A percentile compares a stretch with the other conserved stretches of the same genome.
These are phyloP conservation scores for Penicillium frequentans DNA, from an alignment of 2,329 filamentous ascomycete genomes.

Conservation along the genomic window DNA sequence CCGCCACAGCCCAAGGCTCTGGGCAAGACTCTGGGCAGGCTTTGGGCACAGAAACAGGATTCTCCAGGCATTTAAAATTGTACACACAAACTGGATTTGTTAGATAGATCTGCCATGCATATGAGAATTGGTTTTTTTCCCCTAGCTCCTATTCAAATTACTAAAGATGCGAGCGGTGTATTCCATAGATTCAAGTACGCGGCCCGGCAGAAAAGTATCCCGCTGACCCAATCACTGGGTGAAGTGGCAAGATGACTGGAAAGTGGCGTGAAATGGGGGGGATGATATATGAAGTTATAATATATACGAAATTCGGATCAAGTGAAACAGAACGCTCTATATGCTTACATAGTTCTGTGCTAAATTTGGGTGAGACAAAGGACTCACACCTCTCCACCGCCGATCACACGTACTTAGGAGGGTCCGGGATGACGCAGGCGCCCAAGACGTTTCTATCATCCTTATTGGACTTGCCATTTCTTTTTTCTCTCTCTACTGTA, in stretches of 20 bases:
- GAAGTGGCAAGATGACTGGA: neutral
- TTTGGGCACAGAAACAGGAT: neutral
- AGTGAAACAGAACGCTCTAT: neutral
- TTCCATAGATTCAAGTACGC: neutral
- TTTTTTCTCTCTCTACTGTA: neutral
- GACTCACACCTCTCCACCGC: constrained; percentile 7
- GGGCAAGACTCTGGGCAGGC: neutral
- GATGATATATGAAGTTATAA: too few species aligned
- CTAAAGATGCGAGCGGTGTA: neutral
- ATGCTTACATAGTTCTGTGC: neutral
- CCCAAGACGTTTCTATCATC: neutral
- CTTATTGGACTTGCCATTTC: neutral
- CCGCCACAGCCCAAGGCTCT: neutral
- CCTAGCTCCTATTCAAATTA: neutral
- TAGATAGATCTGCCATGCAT: neutral
- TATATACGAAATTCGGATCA: neutral
- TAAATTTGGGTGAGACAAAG: constrained; percentile 15
- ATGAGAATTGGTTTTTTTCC: neutral
- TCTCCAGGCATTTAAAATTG: neutral
- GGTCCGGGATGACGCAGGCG: constrained; percentile 1
- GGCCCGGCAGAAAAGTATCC: neutral
- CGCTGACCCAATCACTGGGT: neutral
- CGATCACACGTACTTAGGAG: constrained; percentile 1
- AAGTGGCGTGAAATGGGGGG: neutral
- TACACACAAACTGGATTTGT: neutral